phyloP scores from a whole-genome alignment of 345 rosid genomes.

The Passiflora organensis region DNA sequence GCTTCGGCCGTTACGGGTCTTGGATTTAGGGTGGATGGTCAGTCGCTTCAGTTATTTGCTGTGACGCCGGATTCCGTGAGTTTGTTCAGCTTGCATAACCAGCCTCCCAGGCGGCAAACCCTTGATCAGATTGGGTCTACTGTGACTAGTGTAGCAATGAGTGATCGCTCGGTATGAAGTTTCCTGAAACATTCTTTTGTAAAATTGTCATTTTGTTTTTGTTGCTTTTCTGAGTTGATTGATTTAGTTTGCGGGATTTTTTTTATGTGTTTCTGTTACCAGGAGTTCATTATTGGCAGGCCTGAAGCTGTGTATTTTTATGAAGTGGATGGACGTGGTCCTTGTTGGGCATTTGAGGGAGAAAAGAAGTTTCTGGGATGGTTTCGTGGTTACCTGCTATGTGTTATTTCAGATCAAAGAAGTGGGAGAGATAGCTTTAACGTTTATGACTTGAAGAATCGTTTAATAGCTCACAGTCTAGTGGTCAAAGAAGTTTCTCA shows the following conservation, averaged over 20 bases:
- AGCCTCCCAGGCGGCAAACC: conserved; percentile 68
- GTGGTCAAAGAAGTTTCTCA: conserved; percentile 82
- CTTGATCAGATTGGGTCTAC: conserved; percentile 79
- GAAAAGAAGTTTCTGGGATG: conserved; percentile 90
- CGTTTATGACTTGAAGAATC: conserved; percentile 86
- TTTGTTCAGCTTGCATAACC: conserved; percentile 68
- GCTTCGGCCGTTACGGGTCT: conserved; percentile 55
- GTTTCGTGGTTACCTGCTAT: conserved; percentile 92
- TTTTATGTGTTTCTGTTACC: conserved; percentile 18
- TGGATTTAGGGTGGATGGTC: conserved; percentile 88
- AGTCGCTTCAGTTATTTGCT: conserved; percentile 75
- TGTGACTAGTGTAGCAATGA: conserved; percentile 73
- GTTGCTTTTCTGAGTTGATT: background rate
- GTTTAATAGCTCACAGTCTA: conserved; percentile 78
- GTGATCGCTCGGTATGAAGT: conserved; percentile 74
- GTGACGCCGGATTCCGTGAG: conserved; percentile 72
- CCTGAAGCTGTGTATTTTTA: conserved; percentile 96
- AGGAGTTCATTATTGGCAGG: conserved; percentile 91
- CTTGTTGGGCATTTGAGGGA: conserved; percentile 99
- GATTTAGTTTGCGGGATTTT: conserved; percentile 6
- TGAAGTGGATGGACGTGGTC: conserved; percentile 98
- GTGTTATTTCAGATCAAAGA: conserved; percentile 88
- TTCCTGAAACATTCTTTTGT: conserved; percentile 2
- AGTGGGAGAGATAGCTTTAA: conserved; percentile 65
- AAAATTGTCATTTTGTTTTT: conserved; percentile 2